Conservation (phyloP, 2,329 filamentous ascomycete genomes). For the Thielaviopsis musarum region DNA sequence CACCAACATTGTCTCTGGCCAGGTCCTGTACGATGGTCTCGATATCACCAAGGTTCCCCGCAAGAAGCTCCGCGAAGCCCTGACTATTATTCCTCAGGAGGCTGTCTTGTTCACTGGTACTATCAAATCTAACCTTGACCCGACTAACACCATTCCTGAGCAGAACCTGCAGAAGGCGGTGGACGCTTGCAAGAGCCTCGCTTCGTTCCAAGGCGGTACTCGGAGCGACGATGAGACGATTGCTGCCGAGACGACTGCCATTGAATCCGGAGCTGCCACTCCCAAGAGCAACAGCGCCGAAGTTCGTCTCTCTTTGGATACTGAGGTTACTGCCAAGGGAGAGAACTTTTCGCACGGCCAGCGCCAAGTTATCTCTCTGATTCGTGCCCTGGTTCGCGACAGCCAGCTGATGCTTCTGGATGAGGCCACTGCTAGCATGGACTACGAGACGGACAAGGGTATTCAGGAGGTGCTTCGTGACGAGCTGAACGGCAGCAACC, state of each 20-base stretch:
- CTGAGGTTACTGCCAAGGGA: conserved; percentile 26
- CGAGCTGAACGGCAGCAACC: conserved; percentile 28
- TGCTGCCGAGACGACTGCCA: conserved; percentile 11
- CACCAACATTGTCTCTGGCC: conserved; percentile 24
- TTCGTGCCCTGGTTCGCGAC: conserved; percentile 28
- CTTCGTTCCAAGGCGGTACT: conserved; percentile 24
- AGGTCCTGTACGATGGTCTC: conserved; percentile 28
- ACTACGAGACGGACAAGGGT: conserved; percentile 28
- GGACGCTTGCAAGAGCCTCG: conserved; percentile 31
- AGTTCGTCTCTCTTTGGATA: conserved; percentile 21
- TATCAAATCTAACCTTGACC: conserved; percentile 36
- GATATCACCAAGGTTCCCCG: conserved; percentile 28
- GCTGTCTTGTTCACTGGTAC: conserved; percentile 30
- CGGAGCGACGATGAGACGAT: conserved; percentile 15
- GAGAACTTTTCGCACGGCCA: conserved; percentile 32
- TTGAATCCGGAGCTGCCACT: not conserved
- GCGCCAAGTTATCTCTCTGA: conserved; percentile 31
- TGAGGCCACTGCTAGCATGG: conserved; percentile 33
- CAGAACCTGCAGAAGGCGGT: conserved; percentile 40
- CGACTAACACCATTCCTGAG: conserved; percentile 32
- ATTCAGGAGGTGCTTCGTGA: conserved; percentile 29
- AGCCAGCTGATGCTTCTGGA: conserved; percentile 31
- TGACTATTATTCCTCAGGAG: conserved; percentile 34
- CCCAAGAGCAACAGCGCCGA: conserved; percentile 12
- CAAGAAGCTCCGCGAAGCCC: conserved; percentile 26